Base-by-base conservation (phyloP, 106 monocot species). In the Apostasia shenzhenica region DNA sequence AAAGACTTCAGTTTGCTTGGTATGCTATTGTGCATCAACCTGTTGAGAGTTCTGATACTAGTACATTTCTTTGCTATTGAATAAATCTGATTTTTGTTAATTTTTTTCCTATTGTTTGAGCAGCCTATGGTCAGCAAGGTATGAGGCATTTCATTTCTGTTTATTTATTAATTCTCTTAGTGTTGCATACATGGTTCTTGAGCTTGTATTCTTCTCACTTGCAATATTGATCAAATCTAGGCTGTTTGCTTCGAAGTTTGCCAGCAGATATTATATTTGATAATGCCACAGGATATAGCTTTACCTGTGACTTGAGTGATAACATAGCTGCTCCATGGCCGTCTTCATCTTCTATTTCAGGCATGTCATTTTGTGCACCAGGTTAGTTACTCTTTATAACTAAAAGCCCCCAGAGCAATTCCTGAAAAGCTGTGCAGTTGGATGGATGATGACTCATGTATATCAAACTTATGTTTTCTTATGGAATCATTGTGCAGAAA, bases 321-420 rank as follows among this genome's bases (percentile, higher is more conserved):
- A 99, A 99, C 70, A 99, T 99, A 73, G 87, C 86, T 61, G 97
- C 97, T 42, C 97, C 97, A 67, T 99, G 97, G 97, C 97, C 97
- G 57, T 99, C 92, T 41, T 99, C 97, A 44, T 92, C 97, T n/a
- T 89, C 92, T 43, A 44, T 92, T 52, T 85, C 89, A 70, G 85
- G 92, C 50, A 73, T 99, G 68, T 90, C 97, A 3, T 85, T 99
- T 66, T 99, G 97, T 68, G 92, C 97, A 6, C 97, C 97, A 61
- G 97, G 97, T 87, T n/a, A 56, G 61, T 48, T 65, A 45, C 5
- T 75, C 45, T 14, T 42, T 40, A 11, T 50, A 51, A 54, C 1
- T 4, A 68, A n/a, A 44, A n/a, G 9, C 11, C 50, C 50, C 37
- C 4, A 13, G 13, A 14, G 1, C 46, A 40, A 55, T 55, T 13